Evolutionary conservation across 1,284 basidiomycete genomes (phyloP).

Genomic region (Blastosporella zonata): DNA sequence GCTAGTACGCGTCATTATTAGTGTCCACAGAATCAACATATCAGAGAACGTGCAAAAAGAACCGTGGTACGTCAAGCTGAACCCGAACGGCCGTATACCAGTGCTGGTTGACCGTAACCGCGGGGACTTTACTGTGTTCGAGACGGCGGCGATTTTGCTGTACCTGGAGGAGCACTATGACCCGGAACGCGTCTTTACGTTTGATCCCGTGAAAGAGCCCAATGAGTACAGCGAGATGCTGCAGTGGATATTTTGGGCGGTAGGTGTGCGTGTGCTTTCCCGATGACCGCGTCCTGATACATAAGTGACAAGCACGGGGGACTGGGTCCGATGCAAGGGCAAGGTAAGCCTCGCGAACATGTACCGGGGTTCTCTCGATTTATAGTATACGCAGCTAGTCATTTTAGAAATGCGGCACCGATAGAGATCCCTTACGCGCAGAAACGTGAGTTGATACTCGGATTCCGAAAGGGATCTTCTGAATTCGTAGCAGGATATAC

Average conservation of each 20-base stretch:
- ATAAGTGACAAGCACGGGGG: conserved; percentile 50
- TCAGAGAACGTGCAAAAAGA: conserved; percentile 39
- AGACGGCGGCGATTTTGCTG: conserved; percentile 63
- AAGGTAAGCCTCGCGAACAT: conserved; percentile 33
- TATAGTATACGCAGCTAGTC: conserved; percentile 35
- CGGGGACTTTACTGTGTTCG: conserved; percentile 57
- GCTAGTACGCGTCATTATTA: conserved; percentile 24
- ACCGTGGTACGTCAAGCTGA: conserved; percentile 63
- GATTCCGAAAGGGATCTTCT: conserved; percentile 1
- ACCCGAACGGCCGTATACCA: conserved; percentile 66
- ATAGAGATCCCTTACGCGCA: conserved; percentile 65
- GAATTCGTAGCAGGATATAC: conserved; percentile 48
- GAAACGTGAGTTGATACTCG: conserved; percentile 37
- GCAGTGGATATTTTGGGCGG: conserved; percentile 79
- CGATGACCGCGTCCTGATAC: background rate
- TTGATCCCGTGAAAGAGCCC: conserved; percentile 40
- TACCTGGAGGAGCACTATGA: conserved; percentile 65
- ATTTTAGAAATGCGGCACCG: conserved; percentile 55
- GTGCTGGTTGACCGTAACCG: conserved; percentile 49
- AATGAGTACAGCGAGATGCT: conserved; percentile 56
- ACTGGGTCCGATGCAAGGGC: conserved; percentile 73
- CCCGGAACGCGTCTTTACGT: conserved; percentile 52
- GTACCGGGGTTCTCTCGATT: background rate
- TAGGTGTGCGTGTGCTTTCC: conserved; percentile 25
- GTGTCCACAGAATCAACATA: conserved; percentile 48